A percentile compares a stretch with the other conserved stretches of the same genome.
phyloP scores from a whole-genome alignment of 177 flowering plant species.

The Vitis hybrid region DNA sequence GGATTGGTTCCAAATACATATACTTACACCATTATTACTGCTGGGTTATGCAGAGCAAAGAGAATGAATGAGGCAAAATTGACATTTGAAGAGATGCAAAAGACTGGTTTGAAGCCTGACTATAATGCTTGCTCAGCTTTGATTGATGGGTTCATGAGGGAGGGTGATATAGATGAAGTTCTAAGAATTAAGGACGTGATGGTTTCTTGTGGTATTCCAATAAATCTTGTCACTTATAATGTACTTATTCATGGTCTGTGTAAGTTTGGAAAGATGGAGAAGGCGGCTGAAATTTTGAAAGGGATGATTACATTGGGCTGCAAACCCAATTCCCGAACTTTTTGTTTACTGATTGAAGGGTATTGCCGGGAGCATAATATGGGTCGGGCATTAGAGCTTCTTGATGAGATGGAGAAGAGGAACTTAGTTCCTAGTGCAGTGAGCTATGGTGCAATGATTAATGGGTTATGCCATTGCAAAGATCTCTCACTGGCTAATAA shows the following conservation, averaged over 20 bases:
- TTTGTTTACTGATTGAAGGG: constrained; percentile 55
- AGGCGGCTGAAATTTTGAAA: constrained; percentile 42
- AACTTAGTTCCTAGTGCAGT: constrained; percentile 36
- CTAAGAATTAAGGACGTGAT: constrained; percentile 54
- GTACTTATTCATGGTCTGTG: constrained; percentile 54
- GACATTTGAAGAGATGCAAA: constrained; percentile 51
- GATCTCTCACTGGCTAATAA: constrained; percentile 39
- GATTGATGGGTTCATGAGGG: constrained; percentile 74
- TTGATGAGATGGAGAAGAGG: constrained; percentile 51
- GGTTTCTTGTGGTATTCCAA: constrained; percentile 42
- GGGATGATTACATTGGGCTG: constrained; percentile 53
- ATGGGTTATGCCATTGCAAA: constrained; percentile 48
- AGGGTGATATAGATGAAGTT: constrained; percentile 56
- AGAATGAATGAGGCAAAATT: constrained; percentile 41
- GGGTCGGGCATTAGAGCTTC: neutral
- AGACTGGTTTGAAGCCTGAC: constrained; percentile 47
- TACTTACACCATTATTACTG: constrained; percentile 52
- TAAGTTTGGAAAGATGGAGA: constrained; percentile 51
- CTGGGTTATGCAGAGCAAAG: constrained; percentile 54
- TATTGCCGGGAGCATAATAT: constrained; percentile 37
- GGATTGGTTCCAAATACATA: constrained; percentile 56
- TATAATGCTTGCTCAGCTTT: constrained; percentile 43
- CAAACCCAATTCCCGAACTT: constrained; percentile 52
- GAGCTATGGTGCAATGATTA: constrained; percentile 50
- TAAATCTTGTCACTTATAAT: constrained; percentile 47